Conservation (phyloP, 169 alveolate species). For the Theileria parva region DNA sequence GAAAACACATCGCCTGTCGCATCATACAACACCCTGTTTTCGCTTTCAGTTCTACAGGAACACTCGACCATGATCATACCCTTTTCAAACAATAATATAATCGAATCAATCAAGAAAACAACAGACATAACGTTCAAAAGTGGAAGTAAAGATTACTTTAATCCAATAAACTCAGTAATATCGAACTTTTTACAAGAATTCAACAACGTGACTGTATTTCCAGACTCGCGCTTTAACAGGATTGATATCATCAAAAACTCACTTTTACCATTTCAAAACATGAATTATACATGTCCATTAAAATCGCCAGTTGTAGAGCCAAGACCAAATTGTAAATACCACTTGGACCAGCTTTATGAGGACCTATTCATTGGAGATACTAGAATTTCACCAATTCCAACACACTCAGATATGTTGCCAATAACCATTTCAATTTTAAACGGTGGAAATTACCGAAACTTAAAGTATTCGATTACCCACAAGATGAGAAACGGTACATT, state of each 20-base stretch:
- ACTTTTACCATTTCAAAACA: constrained; percentile 35
- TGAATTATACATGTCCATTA: constrained; percentile 31
- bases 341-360: constrained; percentile 21
- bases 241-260: constrained; percentile 27
- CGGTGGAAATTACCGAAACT: background rate
- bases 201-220: constrained; percentile 14
- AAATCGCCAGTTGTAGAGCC: constrained; percentile 6
- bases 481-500: constrained; percentile 42
- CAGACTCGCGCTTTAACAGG: constrained; percentile 5
- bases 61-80: constrained; percentile 1
- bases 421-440: constrained; percentile 39
- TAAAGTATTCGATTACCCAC: constrained; percentile 19
- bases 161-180: constrained; percentile 17
- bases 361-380: constrained; percentile 14
- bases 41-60: constrained; percentile 31
- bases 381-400: constrained; percentile 43
- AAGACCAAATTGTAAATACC: background rate
- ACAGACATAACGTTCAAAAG: background rate
- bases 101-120: background rate
- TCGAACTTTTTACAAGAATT: constrained; percentile 17
- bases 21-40: constrained; percentile 47
- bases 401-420: constrained; percentile 3
- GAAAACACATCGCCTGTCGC: constrained; percentile 43
- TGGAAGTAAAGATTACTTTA: constrained; percentile 17
- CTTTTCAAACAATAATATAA: constrained; percentile 46